These are phyloP conservation scores for Russula griseocarnosa DNA, from an alignment of 768 basidiomycete species.

Conservation along the genomic window DNA sequence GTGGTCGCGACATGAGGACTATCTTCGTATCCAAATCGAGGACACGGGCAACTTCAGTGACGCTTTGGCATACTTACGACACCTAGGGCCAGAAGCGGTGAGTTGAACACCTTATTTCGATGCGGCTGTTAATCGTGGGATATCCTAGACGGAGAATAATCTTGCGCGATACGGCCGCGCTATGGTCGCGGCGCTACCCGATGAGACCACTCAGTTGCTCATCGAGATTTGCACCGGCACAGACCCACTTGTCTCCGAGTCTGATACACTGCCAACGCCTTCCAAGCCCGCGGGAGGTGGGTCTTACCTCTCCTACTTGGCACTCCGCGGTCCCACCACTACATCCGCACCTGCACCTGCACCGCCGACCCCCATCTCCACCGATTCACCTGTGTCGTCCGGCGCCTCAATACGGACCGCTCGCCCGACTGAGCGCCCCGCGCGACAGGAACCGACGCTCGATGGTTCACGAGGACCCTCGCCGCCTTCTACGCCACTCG, in stretches of 20 bases:
- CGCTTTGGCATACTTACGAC: conserved; percentile 75
- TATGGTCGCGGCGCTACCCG: conserved; percentile 75
- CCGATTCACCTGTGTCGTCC: conserved; percentile 27
- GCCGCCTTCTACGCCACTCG: conserved; percentile 31
- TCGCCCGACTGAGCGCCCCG: conserved; percentile 26
- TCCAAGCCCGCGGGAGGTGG: conserved; percentile 39
- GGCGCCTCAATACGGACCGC: conserved; percentile 21
- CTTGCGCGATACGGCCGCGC: conserved; percentile 84
- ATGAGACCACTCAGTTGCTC: conserved; percentile 85
- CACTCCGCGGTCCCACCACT: conserved; percentile 56
- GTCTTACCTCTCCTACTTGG: conserved; percentile 78
- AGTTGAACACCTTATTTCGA: conserved; percentile 34
- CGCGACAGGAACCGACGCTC: conserved; percentile 40
- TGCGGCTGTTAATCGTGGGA: background rate
- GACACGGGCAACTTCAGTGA: conserved; percentile 80
- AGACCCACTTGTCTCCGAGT: conserved; percentile 44
- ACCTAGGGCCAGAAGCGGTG: conserved; percentile 74
- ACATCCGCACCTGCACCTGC: conserved; percentile 37
- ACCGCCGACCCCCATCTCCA: conserved; percentile 39
- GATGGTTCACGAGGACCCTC: conserved; percentile 35
- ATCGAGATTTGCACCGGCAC: conserved; percentile 85
- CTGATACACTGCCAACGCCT: conserved; percentile 33
- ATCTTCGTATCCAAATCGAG: conserved; percentile 89
- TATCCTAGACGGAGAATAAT: conserved; percentile 74
- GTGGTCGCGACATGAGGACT: conserved; percentile 89